Percentiles rank a stretch among this genome's conserved stretches.
These are phyloP conservation scores for Globisporangium carolinianum DNA, from an alignment of 352 stramenopile genomes.

Conservation along the genomic window DNA sequence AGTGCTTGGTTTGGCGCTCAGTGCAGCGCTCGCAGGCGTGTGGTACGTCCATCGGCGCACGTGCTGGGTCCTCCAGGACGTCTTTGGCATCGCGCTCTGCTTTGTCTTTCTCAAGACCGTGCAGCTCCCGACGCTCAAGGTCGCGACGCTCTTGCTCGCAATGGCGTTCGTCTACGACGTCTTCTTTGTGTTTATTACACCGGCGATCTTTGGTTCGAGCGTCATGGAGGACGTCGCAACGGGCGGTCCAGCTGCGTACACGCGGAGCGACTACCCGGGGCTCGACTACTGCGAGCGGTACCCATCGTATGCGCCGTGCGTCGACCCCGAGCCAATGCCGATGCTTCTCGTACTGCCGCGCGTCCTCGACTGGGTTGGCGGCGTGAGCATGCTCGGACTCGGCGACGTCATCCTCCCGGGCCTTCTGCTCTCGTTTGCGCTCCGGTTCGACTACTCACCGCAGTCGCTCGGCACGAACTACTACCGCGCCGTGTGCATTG, in stretches of 20 bases:
- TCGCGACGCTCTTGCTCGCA: slow-evolving; percentile 84
- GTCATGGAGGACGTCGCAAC: slow-evolving; percentile 95
- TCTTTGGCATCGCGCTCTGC: slow-evolving; percentile 91
- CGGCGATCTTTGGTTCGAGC: slow-evolving; percentile 77
- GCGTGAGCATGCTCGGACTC: slow-evolving; percentile 90
- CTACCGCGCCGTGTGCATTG: slow-evolving; percentile 83
- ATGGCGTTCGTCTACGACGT: slow-evolving; percentile 94
- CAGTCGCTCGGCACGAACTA: slow-evolving; percentile 54
- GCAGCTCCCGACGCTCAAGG: slow-evolving; percentile 88
- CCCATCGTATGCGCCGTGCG: slow-evolving; percentile 42
- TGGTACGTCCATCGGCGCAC: slow-evolving; percentile 60
- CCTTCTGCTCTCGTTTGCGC: slow-evolving; percentile 90
- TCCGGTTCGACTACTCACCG: slow-evolving; percentile 85
- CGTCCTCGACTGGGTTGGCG: slow-evolving; percentile 88
- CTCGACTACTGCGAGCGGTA: slow-evolving; percentile 78
- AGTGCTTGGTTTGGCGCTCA: slow-evolving; percentile 33
- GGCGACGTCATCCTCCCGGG: slow-evolving; percentile 95
- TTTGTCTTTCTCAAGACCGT: slow-evolving; percentile 90
- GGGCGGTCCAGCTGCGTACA: slow-evolving; percentile 66
- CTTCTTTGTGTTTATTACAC: slow-evolving; percentile 95
- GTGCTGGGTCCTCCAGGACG: slow-evolving; percentile 87
- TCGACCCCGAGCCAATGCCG: slow-evolving; percentile 85
- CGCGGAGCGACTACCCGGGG: slow-evolving; percentile 54
- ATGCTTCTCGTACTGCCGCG: slow-evolving; percentile 94
- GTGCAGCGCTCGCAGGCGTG: slow-evolving; percentile 27